Conservation (phyloP, 106 monocot genomes). For the Gastrodia elata region DNA sequence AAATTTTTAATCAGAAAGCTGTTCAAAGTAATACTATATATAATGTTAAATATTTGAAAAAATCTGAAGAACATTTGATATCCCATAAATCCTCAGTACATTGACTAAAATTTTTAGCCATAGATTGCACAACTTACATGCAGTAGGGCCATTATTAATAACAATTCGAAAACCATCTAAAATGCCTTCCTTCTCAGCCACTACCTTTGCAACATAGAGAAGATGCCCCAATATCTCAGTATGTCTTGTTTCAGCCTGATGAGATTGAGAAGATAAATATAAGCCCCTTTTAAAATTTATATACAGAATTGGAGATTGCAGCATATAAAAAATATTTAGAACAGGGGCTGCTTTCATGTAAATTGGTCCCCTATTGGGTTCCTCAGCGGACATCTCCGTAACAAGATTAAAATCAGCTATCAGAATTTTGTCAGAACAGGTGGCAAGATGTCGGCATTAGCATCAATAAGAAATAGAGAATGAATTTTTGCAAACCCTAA, state of each 20-base stretch:
- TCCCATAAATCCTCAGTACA: neutral
- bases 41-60: too few species aligned
- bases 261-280: neutral
- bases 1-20: too few species aligned
- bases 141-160: constrained; percentile 71
- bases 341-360: too few species aligned
- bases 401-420: too few species aligned
- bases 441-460: too few species aligned
- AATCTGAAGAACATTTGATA: neutral
- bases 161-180: constrained; percentile 67
- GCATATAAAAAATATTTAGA: too few species aligned
- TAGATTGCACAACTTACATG: constrained; percentile 42
- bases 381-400: too few species aligned
- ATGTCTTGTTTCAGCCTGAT: constrained; percentile 78
- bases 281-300: neutral
- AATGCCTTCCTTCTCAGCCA: constrained; percentile 92
- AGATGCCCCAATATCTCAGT: constrained; percentile 73
- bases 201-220: constrained; percentile 69
- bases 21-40: too few species aligned
- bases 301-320: neutral
- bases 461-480: too few species aligned
- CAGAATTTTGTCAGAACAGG: too few species aligned
- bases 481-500: too few species aligned
- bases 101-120: neutral
- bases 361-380: too few species aligned